Base-by-base conservation (phyloP, 225 moss, liverwort and hornwort genomes). In the Thuidium tamariscinum region DNA sequence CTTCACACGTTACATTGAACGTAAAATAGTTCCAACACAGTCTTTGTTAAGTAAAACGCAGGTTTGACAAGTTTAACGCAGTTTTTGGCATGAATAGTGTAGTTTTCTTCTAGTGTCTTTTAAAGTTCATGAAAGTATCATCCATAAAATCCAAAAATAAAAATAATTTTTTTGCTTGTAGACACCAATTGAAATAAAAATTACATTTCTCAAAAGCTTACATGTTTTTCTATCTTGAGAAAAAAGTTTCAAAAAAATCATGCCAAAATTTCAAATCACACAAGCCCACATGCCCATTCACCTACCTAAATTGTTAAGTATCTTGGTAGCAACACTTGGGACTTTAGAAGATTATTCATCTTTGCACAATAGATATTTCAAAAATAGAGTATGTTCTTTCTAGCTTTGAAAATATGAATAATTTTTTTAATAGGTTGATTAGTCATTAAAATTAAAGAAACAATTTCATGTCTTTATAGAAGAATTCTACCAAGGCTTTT, bases 321-420 rank as follows among this genome's bases (percentile, higher is more conserved):
- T 5, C 9, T 0, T 2, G 0, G 0, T 0, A 1, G 2, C 3
- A 2, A 16, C 5, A 44, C 9, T 72, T 29, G 2, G 3, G 1
- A 46, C 10, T 46, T 30, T 30, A 72, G 6, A 2, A 3, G 3
- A 15, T 44, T 10, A 17, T 72, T 71, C 16, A 30, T 5, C n/a
- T n/a, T n/a, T n/a, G n/a, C n/a, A n/a, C n/a, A n/a, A n/a, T n/a
- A n/a, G n/a, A n/a, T n/a, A n/a, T 61, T 78, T 81, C 2, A 26
- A 0, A 51, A 61, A 46, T 29, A 39, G 21, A 81, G 7, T 22
- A 76, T 16, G 5, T 22, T 70, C 42, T 64, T 64, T 29, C 60
- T n/a, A 64, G 52, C 9, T 25, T 25, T 62, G 56, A 17, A 20
- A 51, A 79, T 82, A 25, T 42, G 42, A 79, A 37, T 63, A 79